A percentile compares a stretch with the other conserved stretches of the same genome.
Evolutionary conservation across 1,284 basidiomycete genomes (phyloP).

Genomic region (Trametes sp.): DNA sequence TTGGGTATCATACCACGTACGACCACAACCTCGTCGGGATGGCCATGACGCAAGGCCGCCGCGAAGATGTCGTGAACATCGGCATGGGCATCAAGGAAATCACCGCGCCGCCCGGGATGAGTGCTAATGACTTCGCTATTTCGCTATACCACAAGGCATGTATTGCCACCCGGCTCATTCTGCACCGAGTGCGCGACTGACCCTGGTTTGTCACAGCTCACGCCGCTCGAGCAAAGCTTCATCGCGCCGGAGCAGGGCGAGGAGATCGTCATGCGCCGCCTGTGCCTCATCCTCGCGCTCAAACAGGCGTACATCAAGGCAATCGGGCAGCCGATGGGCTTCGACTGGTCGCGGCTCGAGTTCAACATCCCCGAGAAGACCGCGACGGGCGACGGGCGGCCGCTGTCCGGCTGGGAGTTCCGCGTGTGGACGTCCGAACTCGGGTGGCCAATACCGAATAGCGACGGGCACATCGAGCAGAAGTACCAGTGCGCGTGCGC

Average conservation of each 20-base stretch:
- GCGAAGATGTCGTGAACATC: constrained; percentile 77
- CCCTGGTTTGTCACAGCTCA: constrained; percentile 54
- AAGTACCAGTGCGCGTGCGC: constrained; percentile 77
- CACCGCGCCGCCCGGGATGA: constrained; percentile 63
- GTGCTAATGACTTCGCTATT: constrained; percentile 68
- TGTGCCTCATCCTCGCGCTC: constrained; percentile 76
- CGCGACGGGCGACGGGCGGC: constrained; percentile 69
- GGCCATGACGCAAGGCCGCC: constrained; percentile 81
- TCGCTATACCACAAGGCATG: constrained; percentile 77
- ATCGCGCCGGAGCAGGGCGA: constrained; percentile 60
- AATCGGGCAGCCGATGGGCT: constrained; percentile 79
- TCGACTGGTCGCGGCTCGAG: constrained; percentile 81
- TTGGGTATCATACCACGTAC: constrained; percentile 77
- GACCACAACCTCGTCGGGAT: constrained; percentile 76
- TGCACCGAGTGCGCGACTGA: background rate
- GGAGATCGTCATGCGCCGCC: constrained; percentile 70
- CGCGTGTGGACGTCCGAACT: constrained; percentile 77
- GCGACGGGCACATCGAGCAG: constrained; percentile 63
- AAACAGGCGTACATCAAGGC: constrained; percentile 84
- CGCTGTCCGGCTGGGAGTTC: constrained; percentile 83
- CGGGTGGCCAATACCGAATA: constrained; percentile 68
- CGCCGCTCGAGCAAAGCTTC: constrained; percentile 62
- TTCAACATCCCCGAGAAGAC: constrained; percentile 72
- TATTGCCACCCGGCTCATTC: no score
- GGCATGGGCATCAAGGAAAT: constrained; percentile 77